Evolutionary conservation across 805 yeast genomes (phyloP).

Genomic region (Danielia oregonensis): DNA sequence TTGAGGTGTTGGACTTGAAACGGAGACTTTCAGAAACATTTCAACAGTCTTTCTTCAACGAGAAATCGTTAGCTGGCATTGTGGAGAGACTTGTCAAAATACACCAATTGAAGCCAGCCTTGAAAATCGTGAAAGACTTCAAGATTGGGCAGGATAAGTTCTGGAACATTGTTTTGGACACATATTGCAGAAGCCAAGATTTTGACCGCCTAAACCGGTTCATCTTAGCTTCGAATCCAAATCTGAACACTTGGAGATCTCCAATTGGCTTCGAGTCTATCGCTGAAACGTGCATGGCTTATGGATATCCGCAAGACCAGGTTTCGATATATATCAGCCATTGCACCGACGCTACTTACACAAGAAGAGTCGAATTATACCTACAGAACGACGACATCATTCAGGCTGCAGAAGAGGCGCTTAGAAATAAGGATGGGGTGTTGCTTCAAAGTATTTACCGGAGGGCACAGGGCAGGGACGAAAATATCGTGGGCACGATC

Average conservation of each 20-base stretch:
- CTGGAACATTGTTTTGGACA: slow-evolving; percentile 50
- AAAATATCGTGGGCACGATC: slow-evolving; percentile 7
- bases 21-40: slow-evolving; percentile 32
- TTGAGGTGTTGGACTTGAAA: slow-evolving; percentile 29
- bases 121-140: slow-evolving; percentile 47
- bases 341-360: slow-evolving; percentile 43
- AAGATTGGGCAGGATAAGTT: slow-evolving; percentile 55
- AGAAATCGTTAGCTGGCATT: slow-evolving; percentile 24
- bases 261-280: slow-evolving; percentile 73
- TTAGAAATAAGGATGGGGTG: slow-evolving; percentile 35
- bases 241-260: slow-evolving; percentile 37
- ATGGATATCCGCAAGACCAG: slow-evolving; percentile 52
- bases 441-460: slow-evolving; percentile 7
- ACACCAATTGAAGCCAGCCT: slow-evolving; percentile 49
- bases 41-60: slow-evolving; percentile 25
- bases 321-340: slow-evolving; percentile 58
- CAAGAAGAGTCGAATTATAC: slow-evolving; percentile 48
- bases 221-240: slow-evolving; percentile 21
- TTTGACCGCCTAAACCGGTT: slow-evolving; percentile 51
- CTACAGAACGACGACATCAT: slow-evolving; percentile 49
- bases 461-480: slow-evolving; percentile 4
- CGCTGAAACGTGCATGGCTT: slow-evolving; percentile 46
- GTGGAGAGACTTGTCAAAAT: slow-evolving; percentile 27
- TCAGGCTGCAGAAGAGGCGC: slow-evolving; percentile 50
- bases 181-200: slow-evolving; percentile 43